Base-by-base conservation (phyloP, 768 basidiomycete species). In the Amanita rimosa region DNA sequence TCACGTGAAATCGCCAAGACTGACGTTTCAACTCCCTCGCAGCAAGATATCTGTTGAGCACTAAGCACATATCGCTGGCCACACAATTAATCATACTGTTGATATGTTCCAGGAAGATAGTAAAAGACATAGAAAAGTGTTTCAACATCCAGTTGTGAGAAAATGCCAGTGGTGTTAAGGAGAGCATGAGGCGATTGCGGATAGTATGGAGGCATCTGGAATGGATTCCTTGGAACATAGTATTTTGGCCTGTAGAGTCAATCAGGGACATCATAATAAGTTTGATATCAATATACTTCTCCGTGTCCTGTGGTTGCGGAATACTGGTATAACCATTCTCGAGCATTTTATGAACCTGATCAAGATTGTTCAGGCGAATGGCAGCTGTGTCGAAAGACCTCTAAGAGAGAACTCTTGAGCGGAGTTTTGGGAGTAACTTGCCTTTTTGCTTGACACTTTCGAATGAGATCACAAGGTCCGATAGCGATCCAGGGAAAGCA, bases 71-170 rank as follows among this genome's bases (percentile, higher is more conserved):
- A 46, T 43, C 13, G 9, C 21, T 13, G 21, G 11, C 6, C 21
- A 40, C 36, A 34, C 7, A 46, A 52, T 38, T 35, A 29, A 31
- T 19, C 84, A 58, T 61, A 95, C 91, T 99, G 96, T 64, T 94
- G 91, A 70, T 98, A 98, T 56, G 95, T 96, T 50, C 94, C 94
- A 9, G 93, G 91, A 44, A 88, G 79, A 69, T 90, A 98, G 71
- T 99, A 99, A 68, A 99, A 99, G 59, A 98, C 87, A 69, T 93
- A 99, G 68, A 99, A 98, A 8, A 98, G 72, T 16, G 95, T 97
- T 69, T 99, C 96, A 43, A 96, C 83, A 55, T 99, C 96, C 52
- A 98, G 76, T 62, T 93, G 87, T 27, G 85, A 74, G 62, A 94
- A 96, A 44, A 97, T 77, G 7, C 75, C 79, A 31, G 92, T 79